These are phyloP conservation scores for Spathaspora arborariae DNA, from an alignment of 805 yeast genomes.

Conservation along the genomic window DNA sequence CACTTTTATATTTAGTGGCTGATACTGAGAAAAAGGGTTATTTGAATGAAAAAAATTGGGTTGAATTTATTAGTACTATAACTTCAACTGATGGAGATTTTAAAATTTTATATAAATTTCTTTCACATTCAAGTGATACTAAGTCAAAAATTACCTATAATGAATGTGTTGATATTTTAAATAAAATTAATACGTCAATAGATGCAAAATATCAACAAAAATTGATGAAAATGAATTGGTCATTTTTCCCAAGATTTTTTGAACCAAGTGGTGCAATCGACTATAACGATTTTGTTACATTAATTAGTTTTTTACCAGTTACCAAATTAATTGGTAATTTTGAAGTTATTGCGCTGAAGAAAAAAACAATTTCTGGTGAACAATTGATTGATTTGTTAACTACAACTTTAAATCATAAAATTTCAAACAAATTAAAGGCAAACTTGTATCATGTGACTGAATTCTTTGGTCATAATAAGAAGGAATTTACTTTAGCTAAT, in stretches of 20 bases:
- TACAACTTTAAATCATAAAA: constrained; percentile 39
- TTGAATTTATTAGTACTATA: constrained; percentile 57
- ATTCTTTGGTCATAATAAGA: constrained; percentile 26
- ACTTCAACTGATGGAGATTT: constrained; percentile 27
- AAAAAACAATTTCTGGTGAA: constrained; percentile 25
- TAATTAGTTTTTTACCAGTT: constrained; percentile 41
- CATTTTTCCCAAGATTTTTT: constrained; percentile 36
- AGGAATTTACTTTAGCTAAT: constrained; percentile 33
- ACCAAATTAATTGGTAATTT: constrained; percentile 43
- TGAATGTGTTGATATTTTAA: constrained; percentile 32
- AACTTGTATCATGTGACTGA: constrained; percentile 33
- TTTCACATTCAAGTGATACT: constrained; percentile 13
- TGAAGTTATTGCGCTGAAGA: constrained; percentile 32
- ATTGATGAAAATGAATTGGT: constrained; percentile 39
- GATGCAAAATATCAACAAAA: constrained; percentile 41
- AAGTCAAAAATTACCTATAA: constrained; percentile 23
- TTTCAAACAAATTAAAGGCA: constrained; percentile 33
- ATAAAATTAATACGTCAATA: constrained; percentile 35
- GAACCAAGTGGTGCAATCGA: constrained; percentile 37
- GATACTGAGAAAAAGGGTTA: constrained; percentile 71
- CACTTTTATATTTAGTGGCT: constrained; percentile 72
- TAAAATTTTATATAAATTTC: constrained; percentile 22
- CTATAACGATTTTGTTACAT: constrained; percentile 36
- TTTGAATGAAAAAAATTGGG: constrained; percentile 68
- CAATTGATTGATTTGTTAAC: constrained; percentile 31